Evolutionary conservation across 83 land plant species (phyloP).

Genomic region (Larix sibirica): DNA sequence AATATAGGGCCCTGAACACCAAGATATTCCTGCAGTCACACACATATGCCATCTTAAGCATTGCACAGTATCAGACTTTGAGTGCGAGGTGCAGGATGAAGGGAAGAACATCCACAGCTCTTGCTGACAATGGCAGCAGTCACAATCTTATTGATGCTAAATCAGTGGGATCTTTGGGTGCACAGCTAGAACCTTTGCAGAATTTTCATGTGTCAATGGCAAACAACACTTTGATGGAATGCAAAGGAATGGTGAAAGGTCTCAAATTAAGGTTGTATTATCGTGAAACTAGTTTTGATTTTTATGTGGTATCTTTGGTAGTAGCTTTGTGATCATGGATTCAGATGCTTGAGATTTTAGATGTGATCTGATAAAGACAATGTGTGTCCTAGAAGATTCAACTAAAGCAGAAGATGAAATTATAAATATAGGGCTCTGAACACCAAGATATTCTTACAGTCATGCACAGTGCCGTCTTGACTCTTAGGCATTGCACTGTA

Average conservation of each 20-base stretch:
- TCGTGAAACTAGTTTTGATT: too few relatives aligned
- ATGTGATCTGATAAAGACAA: too few relatives aligned
- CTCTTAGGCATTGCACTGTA: background rate
- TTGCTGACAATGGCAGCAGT: background rate
- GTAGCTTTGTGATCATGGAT: too few relatives aligned
- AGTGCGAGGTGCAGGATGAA: background rate
- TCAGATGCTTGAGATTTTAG: too few relatives aligned
- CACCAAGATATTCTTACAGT: too few relatives aligned
- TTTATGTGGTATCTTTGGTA: too few relatives aligned
- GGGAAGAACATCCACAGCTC: background rate
- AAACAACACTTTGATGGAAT: background rate
- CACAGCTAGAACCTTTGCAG: background rate
- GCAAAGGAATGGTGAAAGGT: background rate
- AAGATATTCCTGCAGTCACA: background rate
- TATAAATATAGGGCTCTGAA: too few relatives aligned
- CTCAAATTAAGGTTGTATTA: background rate
- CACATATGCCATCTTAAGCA: background rate
- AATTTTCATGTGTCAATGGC: background rate
- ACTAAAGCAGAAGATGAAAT: background rate
- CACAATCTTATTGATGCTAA: background rate
- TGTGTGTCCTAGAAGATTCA: too few relatives aligned
- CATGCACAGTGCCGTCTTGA: background rate
- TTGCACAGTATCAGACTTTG: background rate
- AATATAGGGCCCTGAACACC: background rate
- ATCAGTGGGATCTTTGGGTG: background rate